Evolutionary conservation across 1,139 yeast genomes (phyloP).

Genomic region (Yamadazyma sp.): DNA sequence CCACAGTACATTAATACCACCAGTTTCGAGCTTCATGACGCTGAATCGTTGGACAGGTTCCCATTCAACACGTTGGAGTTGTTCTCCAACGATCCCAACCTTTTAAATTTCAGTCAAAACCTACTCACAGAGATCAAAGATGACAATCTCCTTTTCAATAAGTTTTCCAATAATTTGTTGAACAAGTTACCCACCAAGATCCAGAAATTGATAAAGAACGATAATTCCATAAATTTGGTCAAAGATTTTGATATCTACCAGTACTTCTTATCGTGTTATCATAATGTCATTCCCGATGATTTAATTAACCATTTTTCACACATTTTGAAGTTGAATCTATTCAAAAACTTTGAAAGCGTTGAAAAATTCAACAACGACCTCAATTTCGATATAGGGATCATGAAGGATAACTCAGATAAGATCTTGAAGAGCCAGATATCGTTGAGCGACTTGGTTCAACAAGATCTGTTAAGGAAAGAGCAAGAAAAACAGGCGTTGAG

Average conservation of each 20-base stretch:
- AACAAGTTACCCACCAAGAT: conserved; percentile 36
- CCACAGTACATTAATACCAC: conserved; percentile 18
- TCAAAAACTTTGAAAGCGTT: conserved; percentile 41
- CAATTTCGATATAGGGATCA: conserved; percentile 28
- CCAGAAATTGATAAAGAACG: conserved; percentile 35
- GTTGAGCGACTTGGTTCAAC: conserved; percentile 26
- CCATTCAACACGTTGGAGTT: conserved; percentile 38
- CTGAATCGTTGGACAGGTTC: conserved; percentile 27
- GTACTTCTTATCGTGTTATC: conserved; percentile 45
- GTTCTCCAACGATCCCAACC: conserved; percentile 41
- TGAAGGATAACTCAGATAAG: conserved; percentile 31
- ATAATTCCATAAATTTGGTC: conserved; percentile 33
- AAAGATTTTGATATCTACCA: conserved; percentile 37
- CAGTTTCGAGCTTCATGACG: conserved; percentile 6
- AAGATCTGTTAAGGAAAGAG: conserved; percentile 8
- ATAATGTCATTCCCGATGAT: conserved; percentile 33
- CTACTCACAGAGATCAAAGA: conserved; percentile 29
- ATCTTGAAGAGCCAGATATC: conserved; percentile 37
- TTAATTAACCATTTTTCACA: conserved; percentile 41
- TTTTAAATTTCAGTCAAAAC: conserved; percentile 34
- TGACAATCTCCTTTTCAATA: conserved; percentile 24
- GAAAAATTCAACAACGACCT: conserved; percentile 31
- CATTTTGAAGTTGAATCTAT: conserved; percentile 36
- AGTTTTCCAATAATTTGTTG: conserved; percentile 23
- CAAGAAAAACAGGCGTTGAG: neutral